phyloP scores from a whole-genome alignment of 345 rosid species.

The Isatis tinctoria region DNA sequence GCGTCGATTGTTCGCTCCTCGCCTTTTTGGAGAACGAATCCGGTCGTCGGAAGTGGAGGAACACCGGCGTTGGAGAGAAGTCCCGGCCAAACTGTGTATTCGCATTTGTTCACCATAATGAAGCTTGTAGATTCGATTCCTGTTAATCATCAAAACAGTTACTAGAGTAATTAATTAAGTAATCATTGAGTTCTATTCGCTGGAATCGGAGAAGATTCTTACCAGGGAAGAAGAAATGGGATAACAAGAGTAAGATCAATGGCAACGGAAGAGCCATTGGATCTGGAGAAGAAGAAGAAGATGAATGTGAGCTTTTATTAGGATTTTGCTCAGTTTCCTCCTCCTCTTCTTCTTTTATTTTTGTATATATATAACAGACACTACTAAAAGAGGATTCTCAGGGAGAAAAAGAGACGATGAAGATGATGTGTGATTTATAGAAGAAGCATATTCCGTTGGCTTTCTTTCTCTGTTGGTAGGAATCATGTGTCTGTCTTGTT shows the following conservation, averaged over 20 bases:
- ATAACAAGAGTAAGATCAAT: slow-evolving; percentile 19
- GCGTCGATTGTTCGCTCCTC: slow-evolving; percentile 51
- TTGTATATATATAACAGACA: neutral
- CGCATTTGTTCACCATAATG: slow-evolving; percentile 62
- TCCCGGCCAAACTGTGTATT: slow-evolving; percentile 86
- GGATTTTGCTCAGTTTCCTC: slow-evolving; percentile 17
- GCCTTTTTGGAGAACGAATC: slow-evolving; percentile 67
- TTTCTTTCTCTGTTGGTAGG: neutral
- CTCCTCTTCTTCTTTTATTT: slow-evolving; percentile 2
- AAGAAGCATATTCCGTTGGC: slow-evolving; percentile 1
- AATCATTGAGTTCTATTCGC: neutral
- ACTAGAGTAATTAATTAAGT: neutral
- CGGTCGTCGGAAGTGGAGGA: slow-evolving; percentile 67
- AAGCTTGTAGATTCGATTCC: slow-evolving; percentile 58
- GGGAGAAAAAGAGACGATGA: slow-evolving; percentile 15
- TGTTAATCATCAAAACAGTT: neutral
- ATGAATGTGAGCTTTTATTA: neutral
- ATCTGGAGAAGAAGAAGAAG: slow-evolving; percentile 13
- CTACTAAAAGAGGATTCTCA: neutral
- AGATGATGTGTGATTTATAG: slow-evolving; percentile 16
- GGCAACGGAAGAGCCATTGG: slow-evolving; percentile 42
- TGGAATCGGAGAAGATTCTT: neutral
- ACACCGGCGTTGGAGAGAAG: slow-evolving; percentile 69
- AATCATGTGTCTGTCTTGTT: slow-evolving; percentile 15
- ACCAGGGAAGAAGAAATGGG: slow-evolving; percentile 35